Percentiles rank a stretch among this genome's conserved stretches.
phyloP scores from a whole-genome alignment of 768 basidiomycete species.

The Tulasnella sp. region DNA sequence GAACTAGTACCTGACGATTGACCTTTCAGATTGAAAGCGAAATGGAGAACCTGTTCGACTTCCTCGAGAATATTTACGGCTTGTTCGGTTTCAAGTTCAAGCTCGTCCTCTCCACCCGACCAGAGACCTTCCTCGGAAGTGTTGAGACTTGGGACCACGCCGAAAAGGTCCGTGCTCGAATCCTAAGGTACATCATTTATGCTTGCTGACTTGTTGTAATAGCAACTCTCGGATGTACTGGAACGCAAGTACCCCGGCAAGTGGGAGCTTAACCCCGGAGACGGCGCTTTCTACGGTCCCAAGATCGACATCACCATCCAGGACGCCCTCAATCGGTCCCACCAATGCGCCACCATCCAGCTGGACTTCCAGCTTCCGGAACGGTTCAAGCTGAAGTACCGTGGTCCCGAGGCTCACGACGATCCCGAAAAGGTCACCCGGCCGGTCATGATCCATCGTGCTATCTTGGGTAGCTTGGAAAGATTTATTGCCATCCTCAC shows the following conservation, averaged over 20 bases:
- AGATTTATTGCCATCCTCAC: constrained; percentile 95
- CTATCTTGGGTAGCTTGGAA: constrained; percentile 87
- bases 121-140: constrained; percentile 83
- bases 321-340: constrained; percentile 83
- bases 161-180: constrained; percentile 48
- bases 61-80: constrained; percentile 89
- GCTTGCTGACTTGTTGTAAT: neutral
- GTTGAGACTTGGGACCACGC: constrained; percentile 86
- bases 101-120: constrained; percentile 90
- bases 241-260: constrained; percentile 77
- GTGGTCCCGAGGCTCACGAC: constrained; percentile 60
- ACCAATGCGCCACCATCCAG: constrained; percentile 98
- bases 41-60: constrained; percentile 79
- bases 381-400: constrained; percentile 90
- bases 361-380: constrained; percentile 98
- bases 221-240: constrained; percentile 78
- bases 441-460: constrained; percentile 97
- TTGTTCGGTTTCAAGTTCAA: constrained; percentile 91
- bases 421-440: constrained; percentile 45
- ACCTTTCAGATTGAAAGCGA: constrained; percentile 65
- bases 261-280: constrained; percentile 90
- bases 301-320: constrained; percentile 97
- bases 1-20: neutral
- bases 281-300: constrained; percentile 98
- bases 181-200: neutral